Evolutionary conservation across 129 eudicot species (phyloP).

Genomic region (Oenanthe sinensis): DNA sequence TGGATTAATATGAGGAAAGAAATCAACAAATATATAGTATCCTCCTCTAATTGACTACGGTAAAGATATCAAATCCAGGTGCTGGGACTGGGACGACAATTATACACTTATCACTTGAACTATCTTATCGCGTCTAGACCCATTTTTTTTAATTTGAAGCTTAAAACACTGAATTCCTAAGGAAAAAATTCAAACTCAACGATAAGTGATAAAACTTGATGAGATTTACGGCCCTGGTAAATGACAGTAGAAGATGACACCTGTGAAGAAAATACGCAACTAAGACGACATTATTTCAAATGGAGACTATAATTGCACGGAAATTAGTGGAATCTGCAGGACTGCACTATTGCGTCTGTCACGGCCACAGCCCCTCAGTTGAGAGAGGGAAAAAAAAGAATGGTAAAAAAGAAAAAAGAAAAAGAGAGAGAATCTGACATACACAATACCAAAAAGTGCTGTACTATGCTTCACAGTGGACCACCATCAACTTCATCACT

Average conservation of each 20-base stretch:
- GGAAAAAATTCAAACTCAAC: neutral
- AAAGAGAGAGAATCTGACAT: conserved; percentile 13
- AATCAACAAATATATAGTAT: too few species aligned
- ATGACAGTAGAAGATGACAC: neutral
- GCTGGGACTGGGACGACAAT: too few species aligned
- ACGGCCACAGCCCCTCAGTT: neutral
- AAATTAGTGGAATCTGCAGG: conserved; percentile 9
- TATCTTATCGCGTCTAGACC: too few species aligned
- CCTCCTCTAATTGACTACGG: too few species aligned
- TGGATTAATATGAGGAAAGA: too few species aligned
- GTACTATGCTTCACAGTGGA: conserved; percentile 30
- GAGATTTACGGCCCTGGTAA: neutral
- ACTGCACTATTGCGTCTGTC: conserved; percentile 5
- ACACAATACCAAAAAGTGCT: conserved; percentile 20
- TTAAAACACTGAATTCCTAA: too few species aligned
- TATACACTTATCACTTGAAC: too few species aligned
- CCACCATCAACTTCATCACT: conserved; percentile 38
- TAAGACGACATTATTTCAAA: neutral
- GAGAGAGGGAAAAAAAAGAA: neutral
- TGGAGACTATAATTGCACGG: conserved; percentile 5
- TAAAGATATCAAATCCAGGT: too few species aligned
- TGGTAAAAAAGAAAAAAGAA: neutral
- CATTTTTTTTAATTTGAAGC: too few species aligned
- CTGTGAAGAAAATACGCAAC: conserved; percentile 1
- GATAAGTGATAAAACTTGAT: neutral